These are phyloP conservation scores for Claviceps pazoutovae DNA, from an alignment of 2,329 filamentous ascomycete genomes.

Conservation along the genomic window DNA sequence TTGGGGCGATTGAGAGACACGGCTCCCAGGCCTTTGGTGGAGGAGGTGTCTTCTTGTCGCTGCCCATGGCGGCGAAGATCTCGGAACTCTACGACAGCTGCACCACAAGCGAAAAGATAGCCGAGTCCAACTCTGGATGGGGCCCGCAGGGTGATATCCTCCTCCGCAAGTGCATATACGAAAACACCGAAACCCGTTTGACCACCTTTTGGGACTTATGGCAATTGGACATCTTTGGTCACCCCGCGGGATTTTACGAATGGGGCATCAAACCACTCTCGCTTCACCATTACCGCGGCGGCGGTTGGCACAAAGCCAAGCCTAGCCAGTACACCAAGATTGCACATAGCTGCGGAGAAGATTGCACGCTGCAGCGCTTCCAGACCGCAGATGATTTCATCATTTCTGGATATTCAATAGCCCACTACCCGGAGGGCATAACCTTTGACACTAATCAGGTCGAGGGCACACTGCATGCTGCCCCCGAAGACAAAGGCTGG, in stretches of 20 bases:
- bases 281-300: constrained; percentile 50
- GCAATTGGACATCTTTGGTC: constrained; percentile 46
- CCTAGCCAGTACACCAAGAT: constrained; percentile 44
- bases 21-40: constrained; percentile 52
- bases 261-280: constrained; percentile 45
- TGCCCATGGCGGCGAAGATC: constrained; percentile 32
- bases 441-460: constrained; percentile 34
- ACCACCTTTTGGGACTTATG: constrained; percentile 43
- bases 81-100: constrained; percentile 31
- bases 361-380: constrained; percentile 46
- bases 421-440: constrained; percentile 39
- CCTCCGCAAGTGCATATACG: constrained; percentile 49
- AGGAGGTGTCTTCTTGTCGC: constrained; percentile 47
- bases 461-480: constrained; percentile 38
- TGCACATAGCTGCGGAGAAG: constrained; percentile 44
- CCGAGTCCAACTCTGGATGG: constrained; percentile 43
- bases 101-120: constrained; percentile 35
- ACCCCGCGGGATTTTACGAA: constrained; percentile 52
- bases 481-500: constrained; percentile 33
- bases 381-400: constrained; percentile 38
- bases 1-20: constrained; percentile 44
- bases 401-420: constrained; percentile 46
- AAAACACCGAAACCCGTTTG: constrained; percentile 44
- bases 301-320: constrained; percentile 39
- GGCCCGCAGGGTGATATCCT: constrained; percentile 47